Evolutionary conservation across 106 monocot species (phyloP).

Genomic region (Phalaenopsis aphrodite): DNA sequence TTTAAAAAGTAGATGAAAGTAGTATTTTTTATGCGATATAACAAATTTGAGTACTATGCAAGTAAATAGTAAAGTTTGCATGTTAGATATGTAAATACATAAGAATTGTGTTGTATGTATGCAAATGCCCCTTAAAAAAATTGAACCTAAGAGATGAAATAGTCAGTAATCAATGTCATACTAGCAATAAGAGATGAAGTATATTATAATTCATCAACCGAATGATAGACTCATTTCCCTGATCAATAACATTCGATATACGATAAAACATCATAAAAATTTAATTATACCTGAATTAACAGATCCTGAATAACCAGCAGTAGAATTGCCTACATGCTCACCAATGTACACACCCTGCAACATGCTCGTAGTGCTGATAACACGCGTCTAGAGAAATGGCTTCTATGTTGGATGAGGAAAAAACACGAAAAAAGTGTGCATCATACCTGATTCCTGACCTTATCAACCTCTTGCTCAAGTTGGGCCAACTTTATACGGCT

Average conservation of each 20-base stretch:
- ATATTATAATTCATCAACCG: not conserved
- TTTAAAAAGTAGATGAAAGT: too few species aligned
- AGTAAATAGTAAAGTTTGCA: too few species aligned
- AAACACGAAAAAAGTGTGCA: not conserved
- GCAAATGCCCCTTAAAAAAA: too few species aligned
- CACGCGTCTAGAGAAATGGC: not conserved
- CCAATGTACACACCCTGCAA: conserved; percentile 50
- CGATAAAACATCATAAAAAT: not conserved
- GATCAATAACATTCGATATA: not conserved
- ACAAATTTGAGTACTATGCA: too few species aligned
- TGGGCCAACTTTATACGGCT: conserved; percentile 44
- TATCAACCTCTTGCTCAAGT: conserved; percentile 47
- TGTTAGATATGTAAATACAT: too few species aligned
- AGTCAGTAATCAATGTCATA: not conserved
- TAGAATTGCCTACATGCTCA: conserved; percentile 43
- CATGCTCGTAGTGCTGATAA: not conserved
- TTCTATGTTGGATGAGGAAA: not conserved
- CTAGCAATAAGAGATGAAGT: too few species aligned
- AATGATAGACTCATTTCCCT: not conserved
- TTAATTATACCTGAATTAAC: conserved; percentile 46
- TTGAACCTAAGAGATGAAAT: not conserved
- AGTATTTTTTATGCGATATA: too few species aligned
- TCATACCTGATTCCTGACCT: conserved; percentile 38
- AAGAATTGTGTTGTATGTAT: too few species aligned
- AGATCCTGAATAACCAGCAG: conserved; percentile 31